A percentile compares a stretch with the other conserved stretches of the same genome.
phyloP scores from a whole-genome alignment of 2,329 filamentous ascomycete species.

The Aureobasidium uvarum region DNA sequence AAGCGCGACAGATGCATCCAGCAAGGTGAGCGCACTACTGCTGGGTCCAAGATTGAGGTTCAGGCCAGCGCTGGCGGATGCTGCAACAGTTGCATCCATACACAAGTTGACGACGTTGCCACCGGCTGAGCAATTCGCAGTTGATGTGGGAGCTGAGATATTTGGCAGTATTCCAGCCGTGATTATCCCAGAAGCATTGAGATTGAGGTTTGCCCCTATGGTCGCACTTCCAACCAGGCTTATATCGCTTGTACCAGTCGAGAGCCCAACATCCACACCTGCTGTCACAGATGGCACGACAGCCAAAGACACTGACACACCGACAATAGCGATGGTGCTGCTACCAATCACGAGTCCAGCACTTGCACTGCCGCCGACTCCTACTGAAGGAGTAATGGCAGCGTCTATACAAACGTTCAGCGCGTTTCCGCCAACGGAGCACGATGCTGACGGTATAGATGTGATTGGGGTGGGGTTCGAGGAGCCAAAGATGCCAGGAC shows the following conservation, averaged over 20 bases:
- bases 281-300: neutral
- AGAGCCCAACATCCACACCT: neutral
- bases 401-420: slow-evolving; percentile 1
- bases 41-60: slow-evolving; percentile 2
- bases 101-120: neutral
- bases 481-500: neutral
- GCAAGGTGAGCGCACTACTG: slow-evolving; percentile 1
- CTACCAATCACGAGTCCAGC: neutral
- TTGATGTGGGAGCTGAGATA: neutral
- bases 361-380: neutral
- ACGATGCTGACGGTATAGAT: neutral
- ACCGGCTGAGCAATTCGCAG: neutral
- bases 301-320: neutral
- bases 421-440: neutral
- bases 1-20: neutral
- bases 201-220: neutral
- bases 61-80: neutral
- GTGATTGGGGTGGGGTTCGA: neutral
- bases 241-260: neutral
- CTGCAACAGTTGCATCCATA: neutral
- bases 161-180: neutral
- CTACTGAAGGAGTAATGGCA: neutral
- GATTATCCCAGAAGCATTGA: neutral
- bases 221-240: neutral
- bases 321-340: neutral